A percentile compares a stretch with the other conserved stretches of the same genome.
phyloP scores from a whole-genome alignment of 306 rosid genomes.

The Trifolium dubium region DNA sequence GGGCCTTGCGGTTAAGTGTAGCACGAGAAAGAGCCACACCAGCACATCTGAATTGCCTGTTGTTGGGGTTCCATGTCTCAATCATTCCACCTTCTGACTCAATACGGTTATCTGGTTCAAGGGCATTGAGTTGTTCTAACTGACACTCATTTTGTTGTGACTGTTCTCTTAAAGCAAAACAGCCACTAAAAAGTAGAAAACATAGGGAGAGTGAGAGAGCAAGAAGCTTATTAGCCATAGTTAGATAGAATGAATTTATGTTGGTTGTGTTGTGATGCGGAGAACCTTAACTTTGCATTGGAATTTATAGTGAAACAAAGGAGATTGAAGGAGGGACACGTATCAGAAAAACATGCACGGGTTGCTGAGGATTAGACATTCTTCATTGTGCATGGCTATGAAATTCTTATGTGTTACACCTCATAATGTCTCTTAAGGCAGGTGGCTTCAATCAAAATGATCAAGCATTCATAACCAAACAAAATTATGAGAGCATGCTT shows the following conservation, averaged over 20 bases:
- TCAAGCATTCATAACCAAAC: not conserved
- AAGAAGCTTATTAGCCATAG: conserved; percentile 53
- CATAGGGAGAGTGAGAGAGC: conserved; percentile 50
- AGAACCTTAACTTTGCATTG: not conserved
- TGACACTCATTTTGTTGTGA: conserved; percentile 39
- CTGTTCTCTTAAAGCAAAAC: conserved; percentile 37
- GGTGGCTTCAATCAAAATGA: conserved; percentile 38
- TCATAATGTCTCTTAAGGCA: conserved; percentile 23
- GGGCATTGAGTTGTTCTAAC: conserved; percentile 27
- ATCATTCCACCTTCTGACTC: conserved; percentile 37
- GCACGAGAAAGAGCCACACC: conserved; percentile 45
- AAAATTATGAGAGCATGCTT: not conserved
- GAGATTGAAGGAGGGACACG: conserved; percentile 44
- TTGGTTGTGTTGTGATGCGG: conserved; percentile 30
- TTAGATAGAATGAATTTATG: not conserved
- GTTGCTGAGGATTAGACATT: conserved; percentile 44
- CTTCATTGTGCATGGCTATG: conserved; percentile 56
- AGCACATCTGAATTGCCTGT: conserved; percentile 33
- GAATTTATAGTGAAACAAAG: conserved; percentile 34
- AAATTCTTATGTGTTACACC: conserved; percentile 45
- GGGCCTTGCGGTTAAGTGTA: conserved; percentile 35
- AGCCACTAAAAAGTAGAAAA: conserved; percentile 47
- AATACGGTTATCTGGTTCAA: conserved; percentile 37
- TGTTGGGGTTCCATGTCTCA: conserved; percentile 52
- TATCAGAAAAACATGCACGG: not conserved